These are phyloP conservation scores for Hanseniaspora uvarum DNA, from an alignment of 1,139 yeast species.

Conservation along the genomic window DNA sequence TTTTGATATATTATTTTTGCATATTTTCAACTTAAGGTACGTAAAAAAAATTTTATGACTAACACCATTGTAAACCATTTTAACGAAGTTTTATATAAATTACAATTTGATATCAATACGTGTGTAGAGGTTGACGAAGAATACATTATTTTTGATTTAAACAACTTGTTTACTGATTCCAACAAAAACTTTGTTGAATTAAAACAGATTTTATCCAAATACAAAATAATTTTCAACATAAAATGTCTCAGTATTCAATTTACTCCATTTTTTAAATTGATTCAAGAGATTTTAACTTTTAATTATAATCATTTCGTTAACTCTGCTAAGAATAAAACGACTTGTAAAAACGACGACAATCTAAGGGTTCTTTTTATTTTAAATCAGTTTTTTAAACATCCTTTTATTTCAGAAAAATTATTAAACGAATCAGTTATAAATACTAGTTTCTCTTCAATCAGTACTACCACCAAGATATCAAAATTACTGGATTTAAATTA, in stretches of 20 bases:
- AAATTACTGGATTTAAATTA: slow-evolving; percentile 7
- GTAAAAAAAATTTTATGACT: too few species aligned
- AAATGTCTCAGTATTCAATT: neutral
- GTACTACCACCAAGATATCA: neutral
- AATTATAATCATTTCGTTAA: slow-evolving; percentile 6
- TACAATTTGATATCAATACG: neutral
- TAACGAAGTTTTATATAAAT: neutral
- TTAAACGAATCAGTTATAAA: neutral
- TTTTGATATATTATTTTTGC: neutral
- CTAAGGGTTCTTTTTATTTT: neutral
- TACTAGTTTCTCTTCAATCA: neutral
- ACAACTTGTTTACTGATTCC: neutral
- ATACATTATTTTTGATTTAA: neutral
- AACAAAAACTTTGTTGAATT: neutral
- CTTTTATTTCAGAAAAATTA: neutral
- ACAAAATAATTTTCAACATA: neutral
- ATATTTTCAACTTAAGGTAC: too few species aligned
- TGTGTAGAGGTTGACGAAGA: slow-evolving; percentile 25
- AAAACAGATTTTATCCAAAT: slow-evolving; percentile 1
- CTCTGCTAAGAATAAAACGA: neutral
- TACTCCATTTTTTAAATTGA: slow-evolving; percentile 9
- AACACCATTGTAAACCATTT: slow-evolving; percentile 2
- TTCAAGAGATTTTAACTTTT: slow-evolving; percentile 8
- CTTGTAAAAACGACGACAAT: neutral
- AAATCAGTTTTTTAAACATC: slow-evolving; percentile 7